Percentiles rank a stretch among this genome's conserved stretches.
Conservation (phyloP, 805 yeast genomes). For the Brettanomyces bruxellensis region DNA sequence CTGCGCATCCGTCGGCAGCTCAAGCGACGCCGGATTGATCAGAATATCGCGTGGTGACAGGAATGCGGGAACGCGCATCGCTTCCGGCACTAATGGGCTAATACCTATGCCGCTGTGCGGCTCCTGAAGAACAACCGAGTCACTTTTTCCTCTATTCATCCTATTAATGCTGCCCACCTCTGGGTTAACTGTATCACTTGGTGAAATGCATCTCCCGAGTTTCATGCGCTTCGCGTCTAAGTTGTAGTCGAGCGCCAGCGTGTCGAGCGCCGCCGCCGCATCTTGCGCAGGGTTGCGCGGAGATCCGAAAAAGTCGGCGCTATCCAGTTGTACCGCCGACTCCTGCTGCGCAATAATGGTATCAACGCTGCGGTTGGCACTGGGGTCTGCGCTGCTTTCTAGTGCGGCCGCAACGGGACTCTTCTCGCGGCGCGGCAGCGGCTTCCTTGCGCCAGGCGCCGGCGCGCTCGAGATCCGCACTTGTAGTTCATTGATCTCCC, state of each 20-base stretch:
- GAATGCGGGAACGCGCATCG: slow-evolving; percentile 1
- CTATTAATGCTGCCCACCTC: no score
- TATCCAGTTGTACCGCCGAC: no score
- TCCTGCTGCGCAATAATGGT: no score
- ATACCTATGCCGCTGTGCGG: background rate
- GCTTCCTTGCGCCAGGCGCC: background rate
- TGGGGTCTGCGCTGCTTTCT: no score
- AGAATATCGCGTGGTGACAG: slow-evolving; percentile 20
- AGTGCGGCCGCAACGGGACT: no score
- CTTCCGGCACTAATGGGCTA: background rate
- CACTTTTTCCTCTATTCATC: background rate
- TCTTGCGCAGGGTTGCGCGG: no score
- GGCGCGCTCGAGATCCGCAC: slow-evolving; percentile 6
- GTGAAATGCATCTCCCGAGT: slow-evolving; percentile 2
- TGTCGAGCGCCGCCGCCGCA: slow-evolving; percentile 12
- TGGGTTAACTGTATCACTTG: background rate
- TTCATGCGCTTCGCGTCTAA: slow-evolving; percentile 23
- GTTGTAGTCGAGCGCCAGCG: slow-evolving; percentile 23
- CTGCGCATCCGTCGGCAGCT: background rate
- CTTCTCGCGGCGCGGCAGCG: background rate
- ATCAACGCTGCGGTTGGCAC: no score
- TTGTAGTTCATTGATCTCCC: slow-evolving; percentile 28
- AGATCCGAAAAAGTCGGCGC: no score
- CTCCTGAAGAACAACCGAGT: background rate
- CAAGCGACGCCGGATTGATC: slow-evolving; percentile 8